Base-by-base conservation (phyloP, 2,329 filamentous ascomycete species). In the Rhynchosporium agropyri region DNA sequence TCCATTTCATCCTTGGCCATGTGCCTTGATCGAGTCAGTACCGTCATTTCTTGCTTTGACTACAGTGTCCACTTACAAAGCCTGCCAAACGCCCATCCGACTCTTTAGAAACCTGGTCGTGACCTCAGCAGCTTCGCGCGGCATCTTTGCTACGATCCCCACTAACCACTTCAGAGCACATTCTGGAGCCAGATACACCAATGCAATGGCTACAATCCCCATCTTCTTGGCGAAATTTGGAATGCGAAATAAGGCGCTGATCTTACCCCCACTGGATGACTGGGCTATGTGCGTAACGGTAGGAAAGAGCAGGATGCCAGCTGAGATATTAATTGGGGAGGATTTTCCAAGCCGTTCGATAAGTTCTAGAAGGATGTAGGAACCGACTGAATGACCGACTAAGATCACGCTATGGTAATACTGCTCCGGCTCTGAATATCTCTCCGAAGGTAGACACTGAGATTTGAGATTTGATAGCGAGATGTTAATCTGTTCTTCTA, bases 331-430 rank as follows among this genome's bases (percentile, higher is more conserved):
- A 20, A 66, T 12, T 0, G 51, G 45, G 0, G 65, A 65, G n/a
- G 51, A 58, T 40, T 65, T 63, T 9, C 63, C 57, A 3, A 73
- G 67, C 13, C 69, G 62, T 65, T 86, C 79, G 54, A 90, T 83
- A 36, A 90, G 76, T 73, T 92, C 89, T 66, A 92, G 83, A 2
- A 83, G 78, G 26, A 93, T 88, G 73, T 90, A 93, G 9, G 85
- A 79, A 29, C 90, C 90, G 0, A 93, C 87, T 0, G 89, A 91
- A 75, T 93, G 90, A 3, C 89, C 90, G 56, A 89, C 83, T 15
- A 93, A 76, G 7, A 91, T 79, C 20, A 92, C 83, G 56, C 79
- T 79, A 71, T 86, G 80, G 67, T 84, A 87, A 0, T 76, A 73
- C 53, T 74, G 70, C 42, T 75, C 77, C 45, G 74, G 67, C 1